Base-by-base conservation (phyloP, 2,329 filamentous ascomycete species). In the Ophiostoma sp. region DNA sequence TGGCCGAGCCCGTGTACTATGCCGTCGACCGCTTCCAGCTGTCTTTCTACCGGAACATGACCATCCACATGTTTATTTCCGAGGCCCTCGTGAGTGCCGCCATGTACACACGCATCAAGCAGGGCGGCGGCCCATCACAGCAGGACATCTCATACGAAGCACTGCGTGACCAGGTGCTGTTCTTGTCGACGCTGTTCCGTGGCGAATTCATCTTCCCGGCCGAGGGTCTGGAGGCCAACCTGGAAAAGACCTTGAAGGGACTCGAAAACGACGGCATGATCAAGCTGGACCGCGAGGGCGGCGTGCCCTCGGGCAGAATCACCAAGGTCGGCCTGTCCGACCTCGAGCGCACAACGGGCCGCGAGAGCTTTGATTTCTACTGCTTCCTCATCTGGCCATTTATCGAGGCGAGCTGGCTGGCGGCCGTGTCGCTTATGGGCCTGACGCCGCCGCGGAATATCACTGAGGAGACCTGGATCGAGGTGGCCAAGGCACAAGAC, bases 381-480 rank as follows among this genome's bases (percentile, higher is more conserved):
- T 98, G 94, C 81, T 99, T 98, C 83, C 81, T 99, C 27, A 93
- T 99, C 73, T 99, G 95, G 95, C 95, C 95, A 0, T 99, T 99
- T 75, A 94, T 98, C 74, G 95, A 99, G 79, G 91, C 94, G 0
- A 90, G 87, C 68, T 99, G 95, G 95, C 85, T 99, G 1, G 94
- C 93, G 13, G 91, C 93, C 0, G 90, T 98, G 0, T 93, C 91
- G 0, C 83, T 98, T 0, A 90, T 97, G 82, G 94, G 94, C 64
- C 84, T 98, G 17, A 90, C 92, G 0, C 93, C 94, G 1, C 93
- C 92, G 3, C 76, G 79, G 0, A 81, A 77, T 0, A 79, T 84
- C 72, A 81, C 83, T n/a, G 83, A 83, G n/a, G 88, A 90, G 67
- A 83, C 86, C 6, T 97, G 93, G 92, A 84, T 98, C 36, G 90